Evolutionary conservation across 2,329 filamentous ascomycete species (phyloP).

Genomic region (Ascochyta koolunga): DNA sequence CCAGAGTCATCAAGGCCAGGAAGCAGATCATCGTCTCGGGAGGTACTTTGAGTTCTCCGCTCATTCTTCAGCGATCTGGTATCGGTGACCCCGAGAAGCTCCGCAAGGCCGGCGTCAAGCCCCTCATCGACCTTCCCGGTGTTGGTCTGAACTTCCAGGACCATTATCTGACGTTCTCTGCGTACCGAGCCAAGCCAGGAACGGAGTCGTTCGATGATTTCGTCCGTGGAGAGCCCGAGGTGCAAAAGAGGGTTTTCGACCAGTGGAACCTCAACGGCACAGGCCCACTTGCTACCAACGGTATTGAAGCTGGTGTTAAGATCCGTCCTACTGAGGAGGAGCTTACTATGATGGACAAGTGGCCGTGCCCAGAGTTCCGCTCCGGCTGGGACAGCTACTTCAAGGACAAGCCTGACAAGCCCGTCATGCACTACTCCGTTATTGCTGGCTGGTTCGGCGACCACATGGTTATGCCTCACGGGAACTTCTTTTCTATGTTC

Average conservation of each 20-base stretch:
- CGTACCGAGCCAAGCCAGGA: conserved; percentile 74
- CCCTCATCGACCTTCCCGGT: conserved; percentile 72
- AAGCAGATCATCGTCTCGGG: conserved; percentile 77
- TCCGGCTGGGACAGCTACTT: conserved; percentile 82
- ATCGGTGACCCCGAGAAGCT: conserved; percentile 77
- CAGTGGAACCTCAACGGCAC: conserved; percentile 83
- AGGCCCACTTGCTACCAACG: conserved; percentile 77
- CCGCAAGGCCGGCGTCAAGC: conserved; percentile 69
- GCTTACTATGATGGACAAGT: conserved; percentile 69
- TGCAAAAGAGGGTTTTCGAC: conserved; percentile 75
- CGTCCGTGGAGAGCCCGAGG: conserved; percentile 72
- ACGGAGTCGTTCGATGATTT: conserved; percentile 84
- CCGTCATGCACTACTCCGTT: conserved; percentile 82
- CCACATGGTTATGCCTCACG: conserved; percentile 68
- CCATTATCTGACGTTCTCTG: conserved; percentile 74
- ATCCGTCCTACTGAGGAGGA: conserved; percentile 73
- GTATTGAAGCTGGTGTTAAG: conserved; percentile 81
- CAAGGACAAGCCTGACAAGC: conserved; percentile 83
- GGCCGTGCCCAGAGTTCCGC: conserved; percentile 77
- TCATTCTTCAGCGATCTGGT: conserved; percentile 77
- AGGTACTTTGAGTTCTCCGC: conserved; percentile 74
- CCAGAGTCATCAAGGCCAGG: conserved; percentile 68
- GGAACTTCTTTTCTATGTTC: conserved; percentile 86
- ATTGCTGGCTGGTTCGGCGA: conserved; percentile 63
- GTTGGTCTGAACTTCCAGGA: conserved; percentile 80